A percentile compares a stretch with the other conserved stretches of the same genome.
Conservation (phyloP, 768 basidiomycete species). For the Serendipita indica region DNA sequence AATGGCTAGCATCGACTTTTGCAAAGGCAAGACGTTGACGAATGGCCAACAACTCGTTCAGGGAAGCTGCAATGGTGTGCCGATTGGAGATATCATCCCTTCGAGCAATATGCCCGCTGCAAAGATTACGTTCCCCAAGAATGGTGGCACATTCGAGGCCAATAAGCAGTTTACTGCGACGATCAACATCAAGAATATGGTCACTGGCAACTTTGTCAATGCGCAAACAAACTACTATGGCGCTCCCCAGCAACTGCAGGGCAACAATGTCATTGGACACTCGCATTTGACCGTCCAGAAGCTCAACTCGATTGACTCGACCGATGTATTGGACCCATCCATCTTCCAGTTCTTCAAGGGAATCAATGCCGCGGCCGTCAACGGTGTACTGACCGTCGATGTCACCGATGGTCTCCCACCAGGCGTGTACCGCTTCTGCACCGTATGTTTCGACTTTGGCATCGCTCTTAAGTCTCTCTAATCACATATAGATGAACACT, state of each 20-base stretch:
- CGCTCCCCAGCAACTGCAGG: conserved; percentile 37
- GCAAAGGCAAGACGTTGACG: conserved; percentile 26
- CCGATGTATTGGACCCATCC: conserved; percentile 32
- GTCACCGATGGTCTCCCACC: conserved; percentile 30
- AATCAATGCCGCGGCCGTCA: conserved; percentile 16
- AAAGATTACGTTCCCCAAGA: conserved; percentile 35
- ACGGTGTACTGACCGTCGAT: conserved; percentile 21
- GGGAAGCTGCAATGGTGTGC: conserved; percentile 45
- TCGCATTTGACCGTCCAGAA: conserved; percentile 41
- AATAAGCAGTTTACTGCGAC: conserved; percentile 36
- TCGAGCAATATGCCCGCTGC: conserved; percentile 33
- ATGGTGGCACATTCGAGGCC: conserved; percentile 25
- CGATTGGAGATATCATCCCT: conserved; percentile 40
- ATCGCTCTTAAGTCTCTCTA: background rate
- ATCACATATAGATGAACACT: conserved; percentile 24
- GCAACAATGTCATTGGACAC: conserved; percentile 33
- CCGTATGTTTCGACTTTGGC: background rate
- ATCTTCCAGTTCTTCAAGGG: conserved; percentile 44
- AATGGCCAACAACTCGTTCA: conserved; percentile 37
- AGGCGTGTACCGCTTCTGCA: conserved; percentile 17
- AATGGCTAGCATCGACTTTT: conserved; percentile 33
- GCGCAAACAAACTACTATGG: conserved; percentile 38
- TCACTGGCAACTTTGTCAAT: conserved; percentile 44
- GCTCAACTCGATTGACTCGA: conserved; percentile 30
- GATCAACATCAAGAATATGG: conserved; percentile 33